These are phyloP conservation scores for Pythium periplocum DNA, from an alignment of 352 stramenopile species.

Conservation along the genomic window DNA sequence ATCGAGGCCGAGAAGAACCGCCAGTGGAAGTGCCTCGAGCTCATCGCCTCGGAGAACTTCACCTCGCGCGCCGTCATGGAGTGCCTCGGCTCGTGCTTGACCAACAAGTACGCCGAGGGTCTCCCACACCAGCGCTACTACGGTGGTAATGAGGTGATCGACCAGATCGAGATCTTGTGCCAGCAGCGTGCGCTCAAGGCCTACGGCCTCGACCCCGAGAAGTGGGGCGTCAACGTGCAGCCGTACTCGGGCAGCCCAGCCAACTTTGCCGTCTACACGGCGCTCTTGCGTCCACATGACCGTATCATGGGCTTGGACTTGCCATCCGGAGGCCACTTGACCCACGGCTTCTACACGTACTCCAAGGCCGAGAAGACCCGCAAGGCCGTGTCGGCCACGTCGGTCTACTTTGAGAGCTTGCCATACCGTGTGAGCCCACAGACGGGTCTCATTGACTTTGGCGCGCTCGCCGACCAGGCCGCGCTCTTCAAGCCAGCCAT, in stretches of 20 bases:
- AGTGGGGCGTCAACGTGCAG: conserved; percentile 98
- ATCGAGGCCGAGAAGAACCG: conserved; percentile 99
- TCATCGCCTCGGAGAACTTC: conserved; percentile 99
- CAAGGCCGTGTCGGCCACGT: conserved; percentile 98
- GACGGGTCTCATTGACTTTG: conserved; percentile 97
- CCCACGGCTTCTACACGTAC: conserved; percentile 98
- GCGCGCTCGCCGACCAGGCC: conserved; percentile 92
- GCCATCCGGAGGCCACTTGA: conserved; percentile 97
- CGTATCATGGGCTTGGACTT: conserved; percentile 99
- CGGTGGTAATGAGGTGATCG: conserved; percentile 99
- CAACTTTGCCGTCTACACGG: conserved; percentile 99
- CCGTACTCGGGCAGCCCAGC: conserved; percentile 96
- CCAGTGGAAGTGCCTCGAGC: conserved; percentile 96
- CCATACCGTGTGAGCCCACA: conserved; percentile 95
- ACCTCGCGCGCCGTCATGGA: conserved; percentile 98
- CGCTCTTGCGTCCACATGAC: conserved; percentile 95
- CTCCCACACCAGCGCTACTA: conserved; percentile 96
- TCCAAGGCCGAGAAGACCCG: conserved; percentile 95
- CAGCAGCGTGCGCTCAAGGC: conserved; percentile 95
- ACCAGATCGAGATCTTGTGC: conserved; percentile 98
- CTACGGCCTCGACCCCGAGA: conserved; percentile 94
- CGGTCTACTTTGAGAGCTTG: conserved; percentile 99
- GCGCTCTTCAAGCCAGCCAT: conserved; percentile 97
- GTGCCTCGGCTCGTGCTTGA: conserved; percentile 97
- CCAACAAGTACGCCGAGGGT: conserved; percentile 99